Base-by-base conservation (phyloP, 345 rosid genomes). In the Eucalyptus erythrocorys region DNA sequence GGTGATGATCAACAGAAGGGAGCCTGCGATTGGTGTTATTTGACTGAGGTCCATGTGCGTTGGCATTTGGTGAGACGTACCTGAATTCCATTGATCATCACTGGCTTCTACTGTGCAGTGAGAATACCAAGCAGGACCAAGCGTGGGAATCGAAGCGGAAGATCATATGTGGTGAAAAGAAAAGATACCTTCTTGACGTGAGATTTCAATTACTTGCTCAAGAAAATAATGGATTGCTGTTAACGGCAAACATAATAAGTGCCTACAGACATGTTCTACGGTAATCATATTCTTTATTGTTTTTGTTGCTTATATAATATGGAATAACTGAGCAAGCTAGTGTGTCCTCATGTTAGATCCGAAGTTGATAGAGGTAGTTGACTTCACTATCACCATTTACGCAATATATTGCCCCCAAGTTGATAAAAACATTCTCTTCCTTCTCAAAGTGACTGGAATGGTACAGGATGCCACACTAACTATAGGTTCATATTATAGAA, bases 61-160 rank as follows among this genome's bases (percentile, higher is more conserved):
- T 61, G 50, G 0, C 48, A 26, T 84, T 21, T 21, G 10, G 57
- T 53, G 26, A 53, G 57, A 53, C 21, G 57, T 53, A 53, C 21
- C 26, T 53, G 57, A 21, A 53, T 21, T 53, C 57, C 57, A 53
- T 53, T 21, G 57, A 53, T 53, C 64, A 27, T 19, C 37, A 6
- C 15, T 53, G 87, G 53, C 66, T 50, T 87, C 30, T 88, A 64
- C 87, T 85, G 26, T 92, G 92, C 92, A 96, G 99, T 93, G 99
- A 98, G 99, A 96, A 89, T 96, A 92, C 93, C 99, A 96, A 92
- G 98, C 96, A 32, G 99, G 99, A 81, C 98, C 99, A 5, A 97
- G 99, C 80, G 97, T 96, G 34, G 99, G 99, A 86, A 96, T 97
- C 89, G 98, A 96, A 5, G 98, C 99, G 40, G 98, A 92, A 90